A percentile compares a stretch with the other conserved stretches of the same genome.
phyloP scores from a whole-genome alignment of 1,284 basidiomycete species.

The Heterobasidion irregulare region DNA sequence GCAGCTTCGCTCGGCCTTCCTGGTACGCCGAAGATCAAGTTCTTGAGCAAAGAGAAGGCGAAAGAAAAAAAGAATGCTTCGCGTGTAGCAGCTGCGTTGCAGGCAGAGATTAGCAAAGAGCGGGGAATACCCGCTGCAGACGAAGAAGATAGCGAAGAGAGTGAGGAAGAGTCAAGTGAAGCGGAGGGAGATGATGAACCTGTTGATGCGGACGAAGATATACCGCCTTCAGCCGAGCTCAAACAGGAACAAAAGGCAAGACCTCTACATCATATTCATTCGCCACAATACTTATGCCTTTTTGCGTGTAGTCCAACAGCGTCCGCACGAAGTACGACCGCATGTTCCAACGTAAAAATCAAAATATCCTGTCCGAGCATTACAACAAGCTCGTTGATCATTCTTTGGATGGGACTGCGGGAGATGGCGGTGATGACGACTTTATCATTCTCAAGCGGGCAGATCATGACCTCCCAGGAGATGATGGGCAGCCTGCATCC shows the following conservation, averaged over 20 bases:
- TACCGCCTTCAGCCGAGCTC: background rate
- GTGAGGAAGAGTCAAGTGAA: background rate
- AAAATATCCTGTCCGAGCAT: slow-evolving; percentile 87
- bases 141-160: slow-evolving; percentile 23
- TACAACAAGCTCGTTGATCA: slow-evolving; percentile 86
- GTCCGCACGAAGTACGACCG: slow-evolving; percentile 96
- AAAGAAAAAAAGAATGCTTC: slow-evolving; percentile 73
- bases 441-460: slow-evolving; percentile 92
- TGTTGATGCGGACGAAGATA: slow-evolving; percentile 2
- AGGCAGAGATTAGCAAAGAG: slow-evolving; percentile 15
- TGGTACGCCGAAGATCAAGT: slow-evolving; percentile 94
- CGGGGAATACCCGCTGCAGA: slow-evolving; percentile 20
- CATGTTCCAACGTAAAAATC: slow-evolving; percentile 97
- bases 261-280: too few species aligned
- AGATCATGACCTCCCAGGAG: slow-evolving; percentile 68
- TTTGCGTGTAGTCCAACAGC: slow-evolving; percentile 1
- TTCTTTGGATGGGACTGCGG: slow-evolving; percentile 22
- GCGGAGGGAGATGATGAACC: slow-evolving; percentile 1
- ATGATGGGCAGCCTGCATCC: slow-evolving; percentile 26
- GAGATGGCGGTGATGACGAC: slow-evolving; percentile 64
- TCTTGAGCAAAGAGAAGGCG: slow-evolving; percentile 67
- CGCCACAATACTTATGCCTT: background rate
- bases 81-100: slow-evolving; percentile 23
- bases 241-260: too few species aligned
- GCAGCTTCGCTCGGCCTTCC: slow-evolving; percentile 90